Evolutionary conservation across 768 basidiomycete genomes (phyloP).

Genomic region (Galerina marginata): DNA sequence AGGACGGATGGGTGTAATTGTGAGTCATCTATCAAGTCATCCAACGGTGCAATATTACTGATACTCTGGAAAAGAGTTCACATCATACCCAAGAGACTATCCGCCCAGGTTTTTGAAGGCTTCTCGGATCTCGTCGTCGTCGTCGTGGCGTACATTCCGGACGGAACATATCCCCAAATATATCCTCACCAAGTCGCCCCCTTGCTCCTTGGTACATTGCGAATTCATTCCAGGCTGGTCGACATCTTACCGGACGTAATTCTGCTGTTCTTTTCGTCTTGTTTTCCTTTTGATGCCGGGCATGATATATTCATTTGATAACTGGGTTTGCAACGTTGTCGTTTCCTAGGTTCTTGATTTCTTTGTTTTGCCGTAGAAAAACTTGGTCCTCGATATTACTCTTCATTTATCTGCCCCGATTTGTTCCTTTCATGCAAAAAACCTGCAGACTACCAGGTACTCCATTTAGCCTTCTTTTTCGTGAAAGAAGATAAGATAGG

Average conservation of each 20-base stretch:
- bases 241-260: slow-evolving; percentile 12
- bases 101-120: slow-evolving; percentile 28
- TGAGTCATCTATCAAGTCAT: slow-evolving; percentile 42
- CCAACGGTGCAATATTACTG: slow-evolving; percentile 59
- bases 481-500: too few relatives aligned
- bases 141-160: slow-evolving; percentile 21
- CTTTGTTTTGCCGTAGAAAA: slow-evolving; percentile 16
- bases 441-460: neutral
- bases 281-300: slow-evolving; percentile 14
- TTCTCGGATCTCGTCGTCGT: slow-evolving; percentile 26
- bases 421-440: neutral
- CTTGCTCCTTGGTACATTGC: slow-evolving; percentile 18
- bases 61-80: slow-evolving; percentile 34
- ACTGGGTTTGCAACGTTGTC: slow-evolving; percentile 4
- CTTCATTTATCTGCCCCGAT: neutral
- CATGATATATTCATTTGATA: slow-evolving; percentile 18
- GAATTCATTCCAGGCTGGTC: slow-evolving; percentile 19
- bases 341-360: slow-evolving; percentile 14
- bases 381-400: slow-evolving; percentile 11
- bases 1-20: slow-evolving; percentile 76
- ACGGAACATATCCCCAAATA: slow-evolving; percentile 24
- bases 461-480: neutral
- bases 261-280: slow-evolving; percentile 18
- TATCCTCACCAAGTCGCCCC: slow-evolving; percentile 22
- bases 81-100: slow-evolving; percentile 26